Conservation (phyloP, 768 basidiomycete genomes). For the Boletellus emodensis region DNA sequence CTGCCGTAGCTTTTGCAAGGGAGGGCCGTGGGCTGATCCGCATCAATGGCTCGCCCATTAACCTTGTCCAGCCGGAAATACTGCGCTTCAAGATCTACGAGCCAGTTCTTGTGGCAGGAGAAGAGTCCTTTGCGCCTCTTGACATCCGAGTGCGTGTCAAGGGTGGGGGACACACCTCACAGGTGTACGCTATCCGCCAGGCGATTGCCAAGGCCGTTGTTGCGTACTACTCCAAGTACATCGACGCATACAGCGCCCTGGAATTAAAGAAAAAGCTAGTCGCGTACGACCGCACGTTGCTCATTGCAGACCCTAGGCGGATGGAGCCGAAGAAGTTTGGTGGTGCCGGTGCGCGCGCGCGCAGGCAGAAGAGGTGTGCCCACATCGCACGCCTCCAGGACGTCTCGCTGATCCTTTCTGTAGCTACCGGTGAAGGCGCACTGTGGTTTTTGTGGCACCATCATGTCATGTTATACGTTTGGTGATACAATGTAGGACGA, state of each 20-base stretch:
- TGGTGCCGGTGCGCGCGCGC: slow-evolving; percentile 96
- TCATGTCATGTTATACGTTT: slow-evolving; percentile 48
- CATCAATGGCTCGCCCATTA: slow-evolving; percentile 95
- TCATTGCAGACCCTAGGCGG: slow-evolving; percentile 93
- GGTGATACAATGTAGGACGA: slow-evolving; percentile 34
- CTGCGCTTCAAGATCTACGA: slow-evolving; percentile 98
- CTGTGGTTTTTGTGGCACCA: slow-evolving; percentile 37
- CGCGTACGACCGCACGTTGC: slow-evolving; percentile 86
- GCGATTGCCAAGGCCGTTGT: slow-evolving; percentile 97
- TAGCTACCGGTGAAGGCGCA: slow-evolving; percentile 62
- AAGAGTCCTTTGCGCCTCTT: slow-evolving; percentile 79
- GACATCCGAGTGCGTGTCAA: slow-evolving; percentile 98
- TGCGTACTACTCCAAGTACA: slow-evolving; percentile 98
- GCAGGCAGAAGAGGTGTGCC: slow-evolving; percentile 89
- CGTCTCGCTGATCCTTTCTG: slow-evolving; percentile 16
- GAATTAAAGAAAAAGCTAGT: slow-evolving; percentile 98
- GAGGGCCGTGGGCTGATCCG: slow-evolving; percentile 96
- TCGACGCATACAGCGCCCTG: slow-evolving; percentile 95
- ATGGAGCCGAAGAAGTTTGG: slow-evolving; percentile 99
- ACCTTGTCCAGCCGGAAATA: slow-evolving; percentile 92
- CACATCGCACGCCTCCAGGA: neutral
- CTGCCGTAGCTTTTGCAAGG: slow-evolving; percentile 94
- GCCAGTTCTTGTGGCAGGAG: slow-evolving; percentile 89
- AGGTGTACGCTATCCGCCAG: slow-evolving; percentile 98
- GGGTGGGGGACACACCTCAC: slow-evolving; percentile 99